Evolutionary conservation across 257 asterid species (phyloP), one percentile per base, ranked within the genome.

Genomic region (Petunia secreta): DNA sequence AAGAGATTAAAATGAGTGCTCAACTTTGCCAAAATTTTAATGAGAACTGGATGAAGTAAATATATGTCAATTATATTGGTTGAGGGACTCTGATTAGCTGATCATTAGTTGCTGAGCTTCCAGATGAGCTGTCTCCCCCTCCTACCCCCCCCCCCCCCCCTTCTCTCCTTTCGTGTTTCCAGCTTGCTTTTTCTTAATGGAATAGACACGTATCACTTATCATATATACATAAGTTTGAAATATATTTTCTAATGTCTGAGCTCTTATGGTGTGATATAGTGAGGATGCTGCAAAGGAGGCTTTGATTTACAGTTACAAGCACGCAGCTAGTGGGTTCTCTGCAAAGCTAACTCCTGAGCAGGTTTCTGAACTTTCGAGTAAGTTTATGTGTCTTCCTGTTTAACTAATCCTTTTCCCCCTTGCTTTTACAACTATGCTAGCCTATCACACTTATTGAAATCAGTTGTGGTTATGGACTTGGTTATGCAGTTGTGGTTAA

Each of bases 331-430:
- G 79, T 67, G 85, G 85, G 37, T 77, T 77, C 74, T 60, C 85
- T 16, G 85, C 82, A 75, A 82, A 77, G 63, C 46, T 82, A 52
- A 82, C 85, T 67, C 82, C 85, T 77, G 74, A 69, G 15, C 85
- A 82, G 62, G 85, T 58, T 25, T 38, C 68, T 38, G 48, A 67
- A 46, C 73, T 82, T 64, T 40, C 79, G 69, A 77, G 85, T 82
- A 68, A 67, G 85, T 58, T 62, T 14, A 25, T 41, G 48, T 38
- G 15, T 39, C 44, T 13, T 16, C 37, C 58, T 46, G 9, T 63
- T 78, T 78, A 11, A 34, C n/a, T 11, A 16, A 44, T 67, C 65
- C 13, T 59, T 2, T 59, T 59, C 25, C 25, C 9, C 65, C 4
- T 10, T 25, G 25, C 25, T 25, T 52, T 52, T 52, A 52, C 14